These are phyloP conservation scores for Hygrophoropsis aurantiaca DNA, from an alignment of 768 basidiomycete genomes.

Conservation along the genomic window DNA sequence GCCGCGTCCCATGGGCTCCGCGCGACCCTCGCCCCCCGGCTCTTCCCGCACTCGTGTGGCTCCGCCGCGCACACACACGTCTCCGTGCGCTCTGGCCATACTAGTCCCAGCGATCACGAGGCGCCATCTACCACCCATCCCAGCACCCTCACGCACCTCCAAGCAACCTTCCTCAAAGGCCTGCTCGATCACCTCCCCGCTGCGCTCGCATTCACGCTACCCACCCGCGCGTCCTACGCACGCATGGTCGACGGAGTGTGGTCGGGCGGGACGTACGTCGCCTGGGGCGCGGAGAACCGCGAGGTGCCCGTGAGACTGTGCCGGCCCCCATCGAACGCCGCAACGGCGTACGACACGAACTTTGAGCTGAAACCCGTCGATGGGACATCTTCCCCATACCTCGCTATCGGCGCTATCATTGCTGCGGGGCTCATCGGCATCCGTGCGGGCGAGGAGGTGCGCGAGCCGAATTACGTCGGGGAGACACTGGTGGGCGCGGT, in stretches of 20 bases:
- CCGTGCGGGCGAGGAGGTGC: constrained; percentile 30
- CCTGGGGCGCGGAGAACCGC: constrained; percentile 70
- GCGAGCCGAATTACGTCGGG: constrained; percentile 34
- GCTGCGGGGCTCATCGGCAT: constrained; percentile 55
- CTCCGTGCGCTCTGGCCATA: constrained; percentile 47
- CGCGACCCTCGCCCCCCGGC: constrained; percentile 66
- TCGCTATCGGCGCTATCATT: constrained; percentile 59
- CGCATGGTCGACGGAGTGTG: constrained; percentile 66
- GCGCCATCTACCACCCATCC: constrained; percentile 11
- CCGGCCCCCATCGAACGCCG: constrained; percentile 46
- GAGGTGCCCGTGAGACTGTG: constrained; percentile 64
- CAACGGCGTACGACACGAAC: constrained; percentile 49
- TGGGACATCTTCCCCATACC: constrained; percentile 60
- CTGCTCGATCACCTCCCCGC: constrained; percentile 59
- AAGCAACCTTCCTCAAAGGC: constrained; percentile 61
- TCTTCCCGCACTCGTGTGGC: constrained; percentile 43
- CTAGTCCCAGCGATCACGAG: not conserved
- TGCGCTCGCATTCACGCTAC: constrained; percentile 57
- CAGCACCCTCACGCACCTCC: constrained; percentile 38
- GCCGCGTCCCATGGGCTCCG: constrained; percentile 61
- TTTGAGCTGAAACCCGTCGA: constrained; percentile 66
- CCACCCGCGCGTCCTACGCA: constrained; percentile 59
- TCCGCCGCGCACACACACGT: constrained; percentile 64
- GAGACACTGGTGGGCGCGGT: not conserved
- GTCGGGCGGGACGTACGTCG: constrained; percentile 70